Conservation (phyloP, 2,329 filamentous ascomycete species). For the Davidsoniella australis region DNA sequence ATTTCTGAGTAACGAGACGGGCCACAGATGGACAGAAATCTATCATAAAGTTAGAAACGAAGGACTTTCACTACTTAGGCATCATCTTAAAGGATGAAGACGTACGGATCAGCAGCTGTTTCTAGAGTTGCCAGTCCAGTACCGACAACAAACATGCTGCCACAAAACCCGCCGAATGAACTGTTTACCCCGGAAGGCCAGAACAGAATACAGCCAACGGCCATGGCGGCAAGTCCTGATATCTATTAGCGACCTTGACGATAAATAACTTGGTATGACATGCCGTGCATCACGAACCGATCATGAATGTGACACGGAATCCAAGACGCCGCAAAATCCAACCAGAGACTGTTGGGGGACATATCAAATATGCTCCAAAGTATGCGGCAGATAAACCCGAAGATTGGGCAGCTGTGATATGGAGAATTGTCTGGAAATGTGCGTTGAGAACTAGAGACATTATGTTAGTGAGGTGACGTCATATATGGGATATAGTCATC, state of each 20-base stretch:
- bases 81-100: neutral
- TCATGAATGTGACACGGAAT: constrained; percentile 51
- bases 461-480: neutral
- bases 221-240: constrained; percentile 44
- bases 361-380: constrained; percentile 29
- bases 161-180: constrained; percentile 60
- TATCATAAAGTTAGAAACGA: neutral
- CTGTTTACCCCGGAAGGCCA: constrained; percentile 37
- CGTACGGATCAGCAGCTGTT: constrained; percentile 59
- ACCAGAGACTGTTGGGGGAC: constrained; percentile 22
- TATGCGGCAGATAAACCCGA: constrained; percentile 33
- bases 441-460: constrained; percentile 26
- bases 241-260: neutral
- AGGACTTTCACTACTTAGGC: neutral
- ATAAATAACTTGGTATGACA: neutral
- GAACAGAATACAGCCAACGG: constrained; percentile 38
- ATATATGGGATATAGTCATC: neutral
- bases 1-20: constrained; percentile 56
- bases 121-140: constrained; percentile 58
- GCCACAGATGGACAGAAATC: constrained; percentile 23
- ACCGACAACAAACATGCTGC: constrained; percentile 55
- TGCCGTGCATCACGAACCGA: constrained; percentile 19
- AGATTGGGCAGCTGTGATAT: constrained; percentile 27
- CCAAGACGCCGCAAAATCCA: constrained; percentile 47
- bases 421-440: constrained; percentile 30